Conservation (phyloP, 2,329 filamentous ascomycete species). For the Fusarium graminum region DNA sequence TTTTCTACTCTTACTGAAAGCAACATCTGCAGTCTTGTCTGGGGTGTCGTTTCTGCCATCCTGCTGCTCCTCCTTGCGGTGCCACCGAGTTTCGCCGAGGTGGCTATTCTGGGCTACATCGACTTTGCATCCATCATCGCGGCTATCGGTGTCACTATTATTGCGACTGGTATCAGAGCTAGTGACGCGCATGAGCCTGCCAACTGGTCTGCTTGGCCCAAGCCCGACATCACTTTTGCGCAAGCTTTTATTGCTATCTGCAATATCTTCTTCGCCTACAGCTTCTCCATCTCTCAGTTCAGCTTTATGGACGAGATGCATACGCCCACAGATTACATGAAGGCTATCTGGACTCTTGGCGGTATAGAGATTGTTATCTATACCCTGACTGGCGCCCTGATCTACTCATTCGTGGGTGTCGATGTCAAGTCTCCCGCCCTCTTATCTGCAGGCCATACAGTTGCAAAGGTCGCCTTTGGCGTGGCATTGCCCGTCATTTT, state of each 20-base stretch:
- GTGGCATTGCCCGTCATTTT: slow-evolving; percentile 76
- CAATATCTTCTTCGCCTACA: slow-evolving; percentile 77
- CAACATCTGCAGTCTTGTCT: slow-evolving; percentile 56
- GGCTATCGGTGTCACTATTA: slow-evolving; percentile 73
- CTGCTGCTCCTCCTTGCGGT: slow-evolving; percentile 57
- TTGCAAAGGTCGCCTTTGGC: slow-evolving; percentile 56
- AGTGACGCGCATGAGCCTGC: slow-evolving; percentile 25
- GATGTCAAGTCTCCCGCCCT: slow-evolving; percentile 73
- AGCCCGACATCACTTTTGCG: slow-evolving; percentile 58
- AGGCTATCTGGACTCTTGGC: slow-evolving; percentile 70
- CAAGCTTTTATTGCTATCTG: slow-evolving; percentile 69
- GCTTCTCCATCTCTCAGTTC: slow-evolving; percentile 61
- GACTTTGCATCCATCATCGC: slow-evolving; percentile 54
- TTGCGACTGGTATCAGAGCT: slow-evolving; percentile 65
- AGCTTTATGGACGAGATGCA: slow-evolving; percentile 63
- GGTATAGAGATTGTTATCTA: slow-evolving; percentile 72
- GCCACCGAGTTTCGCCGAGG: slow-evolving; percentile 56
- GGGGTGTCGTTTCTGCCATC: slow-evolving; percentile 56
- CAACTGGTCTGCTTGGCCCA: slow-evolving; percentile 56
- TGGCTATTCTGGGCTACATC: slow-evolving; percentile 46
- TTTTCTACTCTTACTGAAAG: slow-evolving; percentile 72
- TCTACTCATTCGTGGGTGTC: slow-evolving; percentile 74
- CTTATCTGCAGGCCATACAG: slow-evolving; percentile 66
- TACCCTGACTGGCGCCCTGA: slow-evolving; percentile 70
- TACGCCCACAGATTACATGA: slow-evolving; percentile 56